phyloP scores from a whole-genome alignment of 805 yeast species.

The Candida palmyrensis region DNA sequence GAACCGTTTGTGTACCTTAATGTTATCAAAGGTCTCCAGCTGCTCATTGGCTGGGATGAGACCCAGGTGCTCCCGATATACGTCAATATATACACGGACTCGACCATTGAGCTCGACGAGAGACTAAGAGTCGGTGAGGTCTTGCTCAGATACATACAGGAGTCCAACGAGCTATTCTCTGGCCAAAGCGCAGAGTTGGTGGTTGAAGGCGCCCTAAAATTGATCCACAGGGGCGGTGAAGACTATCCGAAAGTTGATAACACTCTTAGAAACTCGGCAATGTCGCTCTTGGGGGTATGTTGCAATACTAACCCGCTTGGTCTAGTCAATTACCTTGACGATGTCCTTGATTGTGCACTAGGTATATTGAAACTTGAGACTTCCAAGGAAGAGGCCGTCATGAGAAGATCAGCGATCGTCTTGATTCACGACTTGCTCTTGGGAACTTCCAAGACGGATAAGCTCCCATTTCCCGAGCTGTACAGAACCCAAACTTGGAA shows the following conservation, averaged over 20 bases:
- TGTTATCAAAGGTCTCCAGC: constrained; percentile 72
- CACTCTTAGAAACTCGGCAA: constrained; percentile 74
- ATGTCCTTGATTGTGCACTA: constrained; percentile 68
- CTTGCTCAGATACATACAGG: constrained; percentile 51
- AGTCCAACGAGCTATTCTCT: constrained; percentile 42
- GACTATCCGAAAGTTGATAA: constrained; percentile 41
- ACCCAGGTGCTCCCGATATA: constrained; percentile 31
- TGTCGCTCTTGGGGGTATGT: constrained; percentile 76
- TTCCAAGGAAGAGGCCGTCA: constrained; percentile 39
- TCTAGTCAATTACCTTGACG: constrained; percentile 41
- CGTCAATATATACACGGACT: constrained; percentile 31
- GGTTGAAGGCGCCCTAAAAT: constrained; percentile 35
- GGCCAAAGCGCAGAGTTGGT: constrained; percentile 41
- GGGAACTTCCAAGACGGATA: constrained; percentile 42
- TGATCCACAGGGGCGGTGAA: constrained; percentile 25
- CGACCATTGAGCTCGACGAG: constrained; percentile 48
- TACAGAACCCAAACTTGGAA: constrained; percentile 41
- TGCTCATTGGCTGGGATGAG: constrained; percentile 45
- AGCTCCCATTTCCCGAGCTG: constrained; percentile 44
- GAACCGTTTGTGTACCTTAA: constrained; percentile 89
- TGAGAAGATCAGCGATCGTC: constrained; percentile 74
- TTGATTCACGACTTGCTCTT: constrained; percentile 55
- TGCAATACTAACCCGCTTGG: constrained; percentile 58
- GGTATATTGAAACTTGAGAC: constrained; percentile 67
- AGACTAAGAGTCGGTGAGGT: constrained; percentile 83